phyloP scores from a whole-genome alignment of 768 basidiomycete genomes.

The Vararia minispora region DNA sequence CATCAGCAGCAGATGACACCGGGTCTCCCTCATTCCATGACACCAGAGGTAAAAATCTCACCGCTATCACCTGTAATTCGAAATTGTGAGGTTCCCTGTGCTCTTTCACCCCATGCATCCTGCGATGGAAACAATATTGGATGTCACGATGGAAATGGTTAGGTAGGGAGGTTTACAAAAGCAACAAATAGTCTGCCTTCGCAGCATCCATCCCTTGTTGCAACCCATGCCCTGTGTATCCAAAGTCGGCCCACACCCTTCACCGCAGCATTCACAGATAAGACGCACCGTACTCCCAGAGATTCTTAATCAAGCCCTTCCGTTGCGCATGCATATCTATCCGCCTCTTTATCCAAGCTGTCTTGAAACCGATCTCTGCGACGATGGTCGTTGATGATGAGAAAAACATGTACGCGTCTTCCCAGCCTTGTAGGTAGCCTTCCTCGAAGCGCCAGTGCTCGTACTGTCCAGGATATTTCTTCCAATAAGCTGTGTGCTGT shows the following conservation, averaged over 20 bases:
- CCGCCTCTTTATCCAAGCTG: conserved; percentile 43
- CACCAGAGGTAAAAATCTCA: too few relatives aligned
- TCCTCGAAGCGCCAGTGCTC: conserved; percentile 58
- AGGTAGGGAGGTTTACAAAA: too few relatives aligned
- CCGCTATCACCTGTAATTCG: too few relatives aligned
- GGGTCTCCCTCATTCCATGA: too few relatives aligned
- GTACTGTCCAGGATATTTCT: conserved; percentile 42
- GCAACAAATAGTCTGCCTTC: background rate
- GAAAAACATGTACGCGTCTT: conserved; percentile 53
- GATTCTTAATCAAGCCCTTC: conserved; percentile 27
- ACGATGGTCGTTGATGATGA: conserved; percentile 17
- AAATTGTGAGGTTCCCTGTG: too few relatives aligned
- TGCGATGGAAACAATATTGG: too few relatives aligned
- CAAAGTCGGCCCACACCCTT: background rate
- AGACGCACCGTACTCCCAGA: conserved; percentile 59
- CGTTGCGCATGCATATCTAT: conserved; percentile 31
- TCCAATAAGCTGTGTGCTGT: conserved; percentile 33
- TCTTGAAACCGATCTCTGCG: conserved; percentile 54
- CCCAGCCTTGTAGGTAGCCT: conserved; percentile 65
- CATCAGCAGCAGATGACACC: too few relatives aligned
- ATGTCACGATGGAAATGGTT: too few relatives aligned
- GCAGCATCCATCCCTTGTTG: conserved; percentile 3
- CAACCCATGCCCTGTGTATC: conserved; percentile 2
- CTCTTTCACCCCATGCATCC: too few relatives aligned
- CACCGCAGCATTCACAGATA: background rate